These are phyloP conservation scores for Rhizopogon vinicolor DNA, from an alignment of 768 basidiomycete genomes.

Conservation along the genomic window DNA sequence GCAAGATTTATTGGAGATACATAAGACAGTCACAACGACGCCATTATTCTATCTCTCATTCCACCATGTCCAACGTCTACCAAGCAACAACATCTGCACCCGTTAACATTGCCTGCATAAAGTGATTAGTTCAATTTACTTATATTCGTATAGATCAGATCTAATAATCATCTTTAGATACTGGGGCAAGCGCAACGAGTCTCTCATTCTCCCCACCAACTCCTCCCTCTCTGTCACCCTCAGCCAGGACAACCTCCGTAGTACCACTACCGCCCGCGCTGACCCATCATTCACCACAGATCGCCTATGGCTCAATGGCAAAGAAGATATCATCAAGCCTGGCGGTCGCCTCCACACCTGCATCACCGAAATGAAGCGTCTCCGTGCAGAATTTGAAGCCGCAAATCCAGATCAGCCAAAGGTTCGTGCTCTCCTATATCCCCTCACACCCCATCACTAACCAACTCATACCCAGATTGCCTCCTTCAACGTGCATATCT, in stretches of 20 bases:
- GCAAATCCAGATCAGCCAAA: slow-evolving; percentile 59
- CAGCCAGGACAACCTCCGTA: slow-evolving; percentile 91
- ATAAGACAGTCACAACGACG: slow-evolving; percentile 2
- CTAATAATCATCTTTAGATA: slow-evolving; percentile 50
- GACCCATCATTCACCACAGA: slow-evolving; percentile 73
- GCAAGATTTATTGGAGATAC: slow-evolving; percentile 4
- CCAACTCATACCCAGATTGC: slow-evolving; percentile 48
- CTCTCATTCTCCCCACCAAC: slow-evolving; percentile 94
- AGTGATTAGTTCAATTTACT: slow-evolving; percentile 43
- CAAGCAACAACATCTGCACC: slow-evolving; percentile 91
- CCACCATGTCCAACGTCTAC: slow-evolving; percentile 50
- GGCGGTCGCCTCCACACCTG: slow-evolving; percentile 80
- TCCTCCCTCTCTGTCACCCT: slow-evolving; percentile 98
- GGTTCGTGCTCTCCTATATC: slow-evolving; percentile 34
- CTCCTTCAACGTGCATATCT: slow-evolving; percentile 74
- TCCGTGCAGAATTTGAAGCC: slow-evolving; percentile 73
- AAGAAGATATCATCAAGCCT: slow-evolving; percentile 82
- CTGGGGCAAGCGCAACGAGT: slow-evolving; percentile 98
- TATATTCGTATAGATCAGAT: not conserved
- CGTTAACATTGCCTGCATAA: slow-evolving; percentile 98
- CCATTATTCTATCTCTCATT: not conserved
- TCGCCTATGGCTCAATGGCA: slow-evolving; percentile 91
- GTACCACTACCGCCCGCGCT: slow-evolving; percentile 88
- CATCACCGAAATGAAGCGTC: slow-evolving; percentile 78
- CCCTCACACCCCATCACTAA: slow-evolving; percentile 4